phyloP scores from a whole-genome alignment of 352 stramenopile species.

The Labyrinthula sp. region DNA sequence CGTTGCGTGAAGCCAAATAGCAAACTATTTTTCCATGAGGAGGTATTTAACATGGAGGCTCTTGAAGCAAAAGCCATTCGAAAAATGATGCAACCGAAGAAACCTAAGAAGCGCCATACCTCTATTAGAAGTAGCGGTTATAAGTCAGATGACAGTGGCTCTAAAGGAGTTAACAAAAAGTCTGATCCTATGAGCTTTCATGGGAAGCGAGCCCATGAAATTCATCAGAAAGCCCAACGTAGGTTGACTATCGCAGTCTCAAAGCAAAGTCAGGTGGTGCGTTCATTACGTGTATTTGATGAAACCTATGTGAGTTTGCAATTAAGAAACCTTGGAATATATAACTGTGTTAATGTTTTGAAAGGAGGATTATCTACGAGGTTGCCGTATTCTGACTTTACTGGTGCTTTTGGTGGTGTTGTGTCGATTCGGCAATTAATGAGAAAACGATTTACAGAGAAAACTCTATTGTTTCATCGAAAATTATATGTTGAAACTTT shows the following conservation, averaged over 20 bases:
- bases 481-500: conserved; percentile 23
- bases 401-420: background rate
- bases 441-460: background rate
- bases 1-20: conserved; percentile 67
- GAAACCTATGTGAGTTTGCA: conserved; percentile 12
- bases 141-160: too few relatives aligned
- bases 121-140: too few relatives aligned
- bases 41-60: too few relatives aligned
- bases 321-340: conserved; percentile 21
- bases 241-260: too few relatives aligned
- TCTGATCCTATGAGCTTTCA: too few relatives aligned
- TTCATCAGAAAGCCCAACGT: background rate
- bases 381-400: conserved; percentile 2
- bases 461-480: background rate
- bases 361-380: conserved; percentile 13
- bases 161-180: too few relatives aligned
- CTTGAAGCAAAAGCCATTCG: too few relatives aligned
- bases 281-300: too few relatives aligned
- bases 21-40: too few relatives aligned
- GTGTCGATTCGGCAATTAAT: conserved; percentile 2
- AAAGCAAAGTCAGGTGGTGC: too few relatives aligned
- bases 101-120: too few relatives aligned
- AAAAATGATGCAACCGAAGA: too few relatives aligned
- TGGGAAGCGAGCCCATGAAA: conserved; percentile 23
- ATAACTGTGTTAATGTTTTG: conserved; percentile 13